Evolutionary conservation across 2,329 filamentous ascomycete genomes (phyloP).

Genomic region (Bipolaris oryzae): DNA sequence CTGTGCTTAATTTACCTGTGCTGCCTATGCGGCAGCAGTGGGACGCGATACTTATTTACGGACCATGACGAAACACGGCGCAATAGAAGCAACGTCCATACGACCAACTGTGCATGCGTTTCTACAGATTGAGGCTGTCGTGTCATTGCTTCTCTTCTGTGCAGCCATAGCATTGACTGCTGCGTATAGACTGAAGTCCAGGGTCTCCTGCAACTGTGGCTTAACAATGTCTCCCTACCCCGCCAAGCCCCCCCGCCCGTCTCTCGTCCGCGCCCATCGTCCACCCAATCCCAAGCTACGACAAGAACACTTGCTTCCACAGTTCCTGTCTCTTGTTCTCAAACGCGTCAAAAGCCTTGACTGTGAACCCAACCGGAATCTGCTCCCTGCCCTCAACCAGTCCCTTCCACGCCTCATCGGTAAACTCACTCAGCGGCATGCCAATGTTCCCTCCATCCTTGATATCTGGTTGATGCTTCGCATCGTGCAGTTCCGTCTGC

Average conservation of each 20-base stretch:
- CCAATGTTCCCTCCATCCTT: constrained; percentile 58
- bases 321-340: constrained; percentile 56
- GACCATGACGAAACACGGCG: background rate
- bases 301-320: constrained; percentile 29
- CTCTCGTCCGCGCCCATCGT: background rate
- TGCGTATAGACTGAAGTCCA: background rate
- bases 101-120: background rate
- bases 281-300: background rate
- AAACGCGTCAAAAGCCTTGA: constrained; percentile 52
- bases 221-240: background rate
- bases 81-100: background rate
- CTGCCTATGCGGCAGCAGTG: constrained; percentile 3
- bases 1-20: constrained; percentile 18
- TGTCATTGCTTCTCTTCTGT: background rate
- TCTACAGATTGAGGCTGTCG: background rate
- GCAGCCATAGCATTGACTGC: background rate
- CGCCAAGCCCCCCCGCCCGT: constrained; percentile 4
- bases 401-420: constrained; percentile 56
- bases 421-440: constrained; percentile 61
- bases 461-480: constrained; percentile 61
- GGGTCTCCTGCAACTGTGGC: background rate
- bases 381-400: constrained; percentile 58
- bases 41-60: constrained; percentile 1
- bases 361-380: constrained; percentile 56
- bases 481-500: constrained; percentile 63